Conservation (phyloP, 2,329 filamentous ascomycete genomes). For the Mycosphaerelloides madeirae region DNA sequence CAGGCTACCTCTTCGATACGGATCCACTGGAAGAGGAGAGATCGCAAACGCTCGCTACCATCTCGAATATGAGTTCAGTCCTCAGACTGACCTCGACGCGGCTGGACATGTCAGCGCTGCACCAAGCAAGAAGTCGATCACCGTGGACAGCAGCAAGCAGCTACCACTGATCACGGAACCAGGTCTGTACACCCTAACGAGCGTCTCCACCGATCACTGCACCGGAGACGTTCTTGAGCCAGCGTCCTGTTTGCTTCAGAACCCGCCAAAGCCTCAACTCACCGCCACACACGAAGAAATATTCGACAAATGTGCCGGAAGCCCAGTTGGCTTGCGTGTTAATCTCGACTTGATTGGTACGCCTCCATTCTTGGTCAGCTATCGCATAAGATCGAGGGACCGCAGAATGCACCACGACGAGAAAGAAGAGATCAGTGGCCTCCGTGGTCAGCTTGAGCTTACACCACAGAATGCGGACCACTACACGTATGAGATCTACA, state of each 20-base stretch:
- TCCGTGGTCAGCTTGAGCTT: conserved; percentile 80
- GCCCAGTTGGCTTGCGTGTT: conserved; percentile 83
- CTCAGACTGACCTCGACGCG: conserved; percentile 63
- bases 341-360: conserved; percentile 87
- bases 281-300: conserved; percentile 72
- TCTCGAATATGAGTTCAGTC: conserved; percentile 77
- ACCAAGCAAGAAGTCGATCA: conserved; percentile 54
- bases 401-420: conserved; percentile 48
- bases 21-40: conserved; percentile 55
- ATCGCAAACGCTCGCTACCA: conserved; percentile 62
- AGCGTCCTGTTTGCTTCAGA: conserved; percentile 85
- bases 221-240: conserved; percentile 87
- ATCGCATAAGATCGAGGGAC: conserved; percentile 62
- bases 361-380: conserved; percentile 80
- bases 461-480: conserved; percentile 75
- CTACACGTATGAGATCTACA: conserved; percentile 80
- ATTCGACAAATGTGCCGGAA: conserved; percentile 90
- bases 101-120: conserved; percentile 64
- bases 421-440: conserved; percentile 57
- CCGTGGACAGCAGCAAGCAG: conserved; percentile 58
- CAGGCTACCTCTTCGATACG: conserved; percentile 67
- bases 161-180: conserved; percentile 66
- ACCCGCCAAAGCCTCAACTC: conserved; percentile 81
- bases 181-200: conserved; percentile 80
- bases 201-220: conserved; percentile 75